Evolutionary conservation across 306 rosid genomes (phyloP), one percentile per base, ranked within the genome.

Genomic region (Cercis canadensis): DNA sequence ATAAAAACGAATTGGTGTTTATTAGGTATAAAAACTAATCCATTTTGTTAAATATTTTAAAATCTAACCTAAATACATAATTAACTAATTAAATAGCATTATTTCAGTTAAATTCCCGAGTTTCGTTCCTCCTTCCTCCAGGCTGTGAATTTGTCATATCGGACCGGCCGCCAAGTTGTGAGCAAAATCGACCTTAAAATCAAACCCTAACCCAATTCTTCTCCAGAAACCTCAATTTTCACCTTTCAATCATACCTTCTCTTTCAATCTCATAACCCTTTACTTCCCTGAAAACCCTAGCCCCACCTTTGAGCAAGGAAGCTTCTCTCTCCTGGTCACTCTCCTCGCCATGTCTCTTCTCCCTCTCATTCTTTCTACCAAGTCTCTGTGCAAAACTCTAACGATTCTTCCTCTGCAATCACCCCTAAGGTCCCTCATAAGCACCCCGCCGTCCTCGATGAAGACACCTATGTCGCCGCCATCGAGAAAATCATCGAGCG

Each of bases 291-390:
- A 11, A 44, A 58, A 24, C 54, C 74, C 54, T 36, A 51, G n/a
- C 32, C 40, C n/a, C 16, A 67, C 36, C 67, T 17, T 16, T 13
- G 34, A 60, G 53, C 31, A 36, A 77, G 7, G 18, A 88, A 91
- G 99, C 97, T 91, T 85, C 96, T 84, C 50, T 87, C 97, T 10
- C 99, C 97, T 4, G 99, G 99, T 4, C 92, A 88, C 60, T 95
- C 97, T 52, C 97, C 99, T 5, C 96, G 92, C 65, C 95, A 80
- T 63, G 70, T 91, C 61, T 86, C 99, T 15, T 84, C 96, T 8
- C 97, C 99, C 3, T 86, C 96, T 8, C 96, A 89, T 39, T 73
- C 82, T 46, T 11, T 50, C 11, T 84, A 81, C 11, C 32, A 82
- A 29, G 37, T 62, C 47, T 72, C 92, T 3, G 62, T 53, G 31